phyloP scores from a whole-genome alignment of 1,284 basidiomycete species.

The Sphagnurus paluster region DNA sequence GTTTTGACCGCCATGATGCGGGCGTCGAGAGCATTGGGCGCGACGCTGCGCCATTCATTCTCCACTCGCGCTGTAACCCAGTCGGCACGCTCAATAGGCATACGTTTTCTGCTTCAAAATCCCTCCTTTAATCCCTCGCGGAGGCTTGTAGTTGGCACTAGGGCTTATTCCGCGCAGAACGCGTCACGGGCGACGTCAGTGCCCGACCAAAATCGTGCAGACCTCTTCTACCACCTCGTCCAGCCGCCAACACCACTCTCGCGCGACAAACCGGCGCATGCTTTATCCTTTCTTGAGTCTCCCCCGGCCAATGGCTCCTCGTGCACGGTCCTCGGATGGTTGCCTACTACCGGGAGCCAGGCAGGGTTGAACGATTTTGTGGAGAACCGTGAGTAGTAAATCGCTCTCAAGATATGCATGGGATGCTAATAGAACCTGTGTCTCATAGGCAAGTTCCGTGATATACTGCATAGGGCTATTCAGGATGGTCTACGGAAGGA shows the following conservation, averaged over 20 bases:
- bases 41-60: too few relatives aligned
- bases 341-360: constrained; percentile 48
- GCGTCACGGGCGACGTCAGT: neutral
- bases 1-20: too few relatives aligned
- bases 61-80: too few relatives aligned
- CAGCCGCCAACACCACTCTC: constrained; percentile 51
- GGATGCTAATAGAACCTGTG: neutral
- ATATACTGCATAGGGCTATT: constrained; percentile 59
- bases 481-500: constrained; percentile 52
- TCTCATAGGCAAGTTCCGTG: constrained; percentile 53
- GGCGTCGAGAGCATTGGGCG: too few relatives aligned
- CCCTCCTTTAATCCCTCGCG: too few relatives aligned
- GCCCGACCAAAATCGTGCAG: constrained; percentile 57
- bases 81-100: too few relatives aligned
- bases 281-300: constrained; percentile 57
- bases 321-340: constrained; percentile 65
- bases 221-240: constrained; percentile 69
- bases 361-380: constrained; percentile 67
- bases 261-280: constrained; percentile 48
- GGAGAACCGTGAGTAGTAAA: constrained; percentile 56
- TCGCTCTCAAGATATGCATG: neutral
- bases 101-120: too few relatives aligned
- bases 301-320: constrained; percentile 48
- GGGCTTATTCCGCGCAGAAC: constrained; percentile 6
- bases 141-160: too few relatives aligned